A percentile compares a stretch with the other conserved stretches of the same genome.
phyloP scores from a whole-genome alignment of 2,329 filamentous ascomycete species.

The Sphaceloma murrayae region DNA sequence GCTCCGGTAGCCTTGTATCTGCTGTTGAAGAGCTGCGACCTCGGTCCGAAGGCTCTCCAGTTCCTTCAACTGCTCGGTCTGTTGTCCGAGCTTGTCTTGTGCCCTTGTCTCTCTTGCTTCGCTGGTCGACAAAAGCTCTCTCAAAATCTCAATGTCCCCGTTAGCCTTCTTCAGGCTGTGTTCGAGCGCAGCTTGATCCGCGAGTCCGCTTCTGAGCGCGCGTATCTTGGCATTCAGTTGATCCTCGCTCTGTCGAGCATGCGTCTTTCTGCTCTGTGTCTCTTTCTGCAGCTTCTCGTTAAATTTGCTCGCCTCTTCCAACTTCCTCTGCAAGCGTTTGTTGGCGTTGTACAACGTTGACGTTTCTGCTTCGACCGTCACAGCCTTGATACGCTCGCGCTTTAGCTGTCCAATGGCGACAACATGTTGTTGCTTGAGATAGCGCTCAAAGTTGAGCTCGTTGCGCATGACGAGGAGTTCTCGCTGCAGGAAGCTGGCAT shows the following conservation, averaged over 20 bases:
- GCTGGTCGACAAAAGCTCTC: slow-evolving; percentile 51
- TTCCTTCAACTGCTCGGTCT: slow-evolving; percentile 53
- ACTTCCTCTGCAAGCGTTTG: slow-evolving; percentile 59
- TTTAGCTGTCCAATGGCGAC: slow-evolving; percentile 71
- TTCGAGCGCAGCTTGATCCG: slow-evolving; percentile 45
- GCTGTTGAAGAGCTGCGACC: slow-evolving; percentile 50
- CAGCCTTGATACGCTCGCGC: slow-evolving; percentile 63
- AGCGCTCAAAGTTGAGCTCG: slow-evolving; percentile 73
- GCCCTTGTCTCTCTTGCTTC: slow-evolving; percentile 59
- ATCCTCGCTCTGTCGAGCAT: slow-evolving; percentile 69
- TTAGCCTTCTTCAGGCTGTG: slow-evolving; percentile 50
- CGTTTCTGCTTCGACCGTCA: slow-evolving; percentile 70
- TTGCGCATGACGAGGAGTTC: slow-evolving; percentile 70
- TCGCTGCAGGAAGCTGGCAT: slow-evolving; percentile 53
- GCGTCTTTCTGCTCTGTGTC: slow-evolving; percentile 58
- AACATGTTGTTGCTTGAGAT: slow-evolving; percentile 74
- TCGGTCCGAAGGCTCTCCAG: slow-evolving; percentile 51
- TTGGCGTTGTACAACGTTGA: slow-evolving; percentile 73
- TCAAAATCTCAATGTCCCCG: slow-evolving; percentile 55
- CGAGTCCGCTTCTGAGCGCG: slow-evolving; percentile 57
- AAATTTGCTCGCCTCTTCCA: slow-evolving; percentile 62
- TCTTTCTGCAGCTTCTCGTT: slow-evolving; percentile 64
- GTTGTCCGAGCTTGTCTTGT: slow-evolving; percentile 54
- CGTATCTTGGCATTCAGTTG: slow-evolving; percentile 59
- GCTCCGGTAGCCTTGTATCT: slow-evolving; percentile 56